Percentiles rank a stretch among this genome's conserved stretches.
Evolutionary conservation across 768 basidiomycete genomes (phyloP).

Genomic region (Tulasnella sp.): DNA sequence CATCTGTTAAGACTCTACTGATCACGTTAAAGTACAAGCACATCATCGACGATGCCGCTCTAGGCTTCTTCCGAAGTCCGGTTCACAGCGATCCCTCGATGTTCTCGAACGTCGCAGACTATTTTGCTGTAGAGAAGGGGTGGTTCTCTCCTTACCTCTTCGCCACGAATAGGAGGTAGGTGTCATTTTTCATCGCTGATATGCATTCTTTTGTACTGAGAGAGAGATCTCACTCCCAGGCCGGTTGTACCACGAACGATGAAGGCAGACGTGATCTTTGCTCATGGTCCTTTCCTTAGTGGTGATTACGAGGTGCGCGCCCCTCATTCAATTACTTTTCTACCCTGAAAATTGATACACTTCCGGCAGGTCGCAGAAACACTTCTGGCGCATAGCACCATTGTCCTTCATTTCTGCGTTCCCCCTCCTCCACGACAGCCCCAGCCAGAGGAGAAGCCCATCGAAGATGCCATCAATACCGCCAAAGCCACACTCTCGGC

Average conservation of each 20-base stretch:
- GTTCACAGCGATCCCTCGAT: slow-evolving; percentile 63
- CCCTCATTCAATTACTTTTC: neutral
- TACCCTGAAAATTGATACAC: slow-evolving; percentile 45
- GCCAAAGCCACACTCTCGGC: slow-evolving; percentile 26
- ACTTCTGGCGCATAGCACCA: slow-evolving; percentile 59
- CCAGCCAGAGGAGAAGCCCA: neutral
- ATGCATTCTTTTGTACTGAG: neutral
- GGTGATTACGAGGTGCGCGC: slow-evolving; percentile 45
- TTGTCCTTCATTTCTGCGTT: slow-evolving; percentile 54
- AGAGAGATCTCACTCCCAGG: slow-evolving; percentile 39
- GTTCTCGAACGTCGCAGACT: slow-evolving; percentile 64
- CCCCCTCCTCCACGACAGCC: slow-evolving; percentile 39
- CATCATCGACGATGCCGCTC: neutral
- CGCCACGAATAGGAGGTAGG: slow-evolving; percentile 52
- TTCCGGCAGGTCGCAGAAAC: slow-evolving; percentile 65
- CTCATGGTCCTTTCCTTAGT: slow-evolving; percentile 64
- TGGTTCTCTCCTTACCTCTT: slow-evolving; percentile 72
- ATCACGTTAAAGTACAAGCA: slow-evolving; percentile 55
- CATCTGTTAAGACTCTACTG: slow-evolving; percentile 57
- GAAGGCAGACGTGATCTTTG: slow-evolving; percentile 68
- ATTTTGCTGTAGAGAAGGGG: slow-evolving; percentile 64
- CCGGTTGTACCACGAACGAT: slow-evolving; percentile 65
- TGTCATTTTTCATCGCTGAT: neutral
- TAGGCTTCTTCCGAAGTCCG: slow-evolving; percentile 60
- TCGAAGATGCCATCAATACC: neutral